Base-by-base conservation (phyloP, 2,329 filamentous ascomycete genomes). In the Harringtonia aguacate region DNA sequence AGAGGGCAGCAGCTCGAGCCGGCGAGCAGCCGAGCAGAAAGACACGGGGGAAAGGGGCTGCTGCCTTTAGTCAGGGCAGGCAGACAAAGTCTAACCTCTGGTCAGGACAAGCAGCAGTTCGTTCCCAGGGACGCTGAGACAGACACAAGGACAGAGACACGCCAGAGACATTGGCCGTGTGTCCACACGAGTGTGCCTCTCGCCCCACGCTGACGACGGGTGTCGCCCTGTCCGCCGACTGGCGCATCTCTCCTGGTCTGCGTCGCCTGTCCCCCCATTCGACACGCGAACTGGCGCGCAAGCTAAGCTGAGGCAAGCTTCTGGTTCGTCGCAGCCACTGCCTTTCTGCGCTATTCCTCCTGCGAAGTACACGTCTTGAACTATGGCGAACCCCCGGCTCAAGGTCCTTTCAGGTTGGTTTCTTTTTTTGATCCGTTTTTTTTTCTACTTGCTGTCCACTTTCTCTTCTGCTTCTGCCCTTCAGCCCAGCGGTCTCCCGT, bases 371-470 rank as follows among this genome's bases (percentile, higher is more conserved):
- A 60, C 10, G 10, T 27, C 24, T 27, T 58, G 61, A 61, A 69
- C 62, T 62, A 77, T 77, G 74, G 73, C 72, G 61, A 66, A 73
- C 61, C 72, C 74, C 63, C 72, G 73, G 64, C 68, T 73, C 62
- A 76, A 70, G 66, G 68, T 75, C 63, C 67, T 77, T 59, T 75
- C 72, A 71, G 74, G 74, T 77, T 64, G 64, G 74, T 72, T 56
- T 50, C 14, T 39, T 21, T 15, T 40, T 34, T 44, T 41, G 28
- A 17, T 34, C 45, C 48, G 47, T 47, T 41, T 51, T 43, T 46
- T 44, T 45, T 41, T 46, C 40, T 39, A 46, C 44, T 36, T 36
- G 34, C 48, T 42, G 35, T 34, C 39, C 40, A 13, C 28, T 22
- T 37, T 27, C 15, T 29, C 36, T 36, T 40, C 10, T 28, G 34